Base-by-base conservation (phyloP, 1,284 basidiomycete species). In the Spongiforma sp. region DNA sequence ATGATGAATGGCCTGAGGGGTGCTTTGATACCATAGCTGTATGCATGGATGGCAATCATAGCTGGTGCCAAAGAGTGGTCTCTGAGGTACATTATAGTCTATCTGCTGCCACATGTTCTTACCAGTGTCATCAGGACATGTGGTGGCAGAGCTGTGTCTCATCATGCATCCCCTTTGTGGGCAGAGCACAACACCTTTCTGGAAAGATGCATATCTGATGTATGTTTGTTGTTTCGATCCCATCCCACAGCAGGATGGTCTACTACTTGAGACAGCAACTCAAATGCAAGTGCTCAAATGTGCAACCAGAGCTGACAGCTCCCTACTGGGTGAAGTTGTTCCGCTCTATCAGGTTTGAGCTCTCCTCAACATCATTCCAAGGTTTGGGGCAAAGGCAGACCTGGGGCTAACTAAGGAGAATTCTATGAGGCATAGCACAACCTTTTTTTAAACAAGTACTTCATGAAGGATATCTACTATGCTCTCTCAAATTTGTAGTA, bases 61-160 rank as follows among this genome's bases (percentile, higher is more conserved):
- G 48, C 48, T 52, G 48, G 48, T n/a, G n/a, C 48, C 48, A 14
- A 52, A 52, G 48, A 52, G 48, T 52, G 48, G 48, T 52, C 48
- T 52, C 48, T 10, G 24, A 28, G 48, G 48, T 52, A 52, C 30
- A 15, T 52, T n/a, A 17, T 52, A 30, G 17, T 52, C 28, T 21
- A 10, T 28, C 19, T 7, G 19, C 24, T 52, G 48, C 30, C 26
- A 19, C 28, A 9, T 52, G 28, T 30, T 15, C 48, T 52, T 28
- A 52, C 17, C 30, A 52, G 48, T 28, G 48, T 28, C 48, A 28
- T 41, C 48, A 52, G 48, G 48, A n/a, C 48, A 52, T 52, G 48
- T 52, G 24, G 28, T 50, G 24, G 48, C 48, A 50, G 48, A 50
- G 28, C 48, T 50, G 11, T 28, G 26, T 50, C 48, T 50, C 48